Evolutionary conservation across 768 basidiomycete genomes (phyloP), one percentile per base, ranked within the genome.

Genomic region (Trametes elegans): DNA sequence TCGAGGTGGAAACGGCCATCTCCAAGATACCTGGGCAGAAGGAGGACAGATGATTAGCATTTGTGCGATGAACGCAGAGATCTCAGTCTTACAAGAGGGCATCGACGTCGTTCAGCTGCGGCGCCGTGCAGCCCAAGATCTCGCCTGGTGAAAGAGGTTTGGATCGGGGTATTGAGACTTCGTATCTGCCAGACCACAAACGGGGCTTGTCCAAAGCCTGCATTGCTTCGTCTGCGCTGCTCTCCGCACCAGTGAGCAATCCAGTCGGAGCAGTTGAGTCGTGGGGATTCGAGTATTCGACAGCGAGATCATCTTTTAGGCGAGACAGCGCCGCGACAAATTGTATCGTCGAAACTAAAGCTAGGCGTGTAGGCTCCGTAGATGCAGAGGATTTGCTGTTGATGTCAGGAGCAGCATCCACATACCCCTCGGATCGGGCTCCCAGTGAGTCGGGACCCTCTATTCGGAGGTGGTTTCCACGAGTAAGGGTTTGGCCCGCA

Each of bases 1-100:
- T 99, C 97, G 16, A 98, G 80, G 68, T 98, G 97, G 76, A 99
- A 99, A 9, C 97, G 88, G 19, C 97, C 97, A 64, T 99, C 97
- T 16, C 97, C 97, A 24, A 99, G 82, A 70, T 98, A 99, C 64
- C 94, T 97, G 55, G 16, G 50, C 18, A 32, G 55, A 38, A 58
- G 36, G 35, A n/a, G n/a, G n/a, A n/a, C n/a, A n/a, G n/a, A n/a
- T n/a, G n/a, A n/a, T n/a, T n/a, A n/a, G n/a, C n/a, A n/a, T n/a
- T n/a, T n/a, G n/a, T n/a, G n/a, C n/a, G n/a, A n/a, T n/a, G n/a
- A n/a, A n/a, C n/a, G n/a, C n/a, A n/a, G n/a, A n/a, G n/a, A n/a
- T n/a, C n/a, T n/a, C n/a, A n/a, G n/a, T 73, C 86, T 48, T 73
- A 96, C 93, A 99, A 75, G n/a, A 98, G 70, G 0, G 94, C 96